Percentiles rank a stretch among this genome's conserved stretches.
phyloP scores from a whole-genome alignment of 306 rosid species.

The Cucurbita maxima region DNA sequence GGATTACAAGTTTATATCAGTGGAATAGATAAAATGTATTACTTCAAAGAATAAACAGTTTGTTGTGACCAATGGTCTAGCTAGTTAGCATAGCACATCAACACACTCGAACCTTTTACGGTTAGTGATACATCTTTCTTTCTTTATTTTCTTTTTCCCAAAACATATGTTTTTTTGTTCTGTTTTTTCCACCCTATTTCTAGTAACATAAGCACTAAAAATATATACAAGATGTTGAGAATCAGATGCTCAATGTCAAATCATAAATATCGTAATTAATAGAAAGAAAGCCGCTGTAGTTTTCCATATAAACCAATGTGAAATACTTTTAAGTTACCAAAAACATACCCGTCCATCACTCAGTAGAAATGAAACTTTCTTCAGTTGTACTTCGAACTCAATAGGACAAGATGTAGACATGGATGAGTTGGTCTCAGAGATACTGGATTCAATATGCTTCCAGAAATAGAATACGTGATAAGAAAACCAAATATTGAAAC shows the following conservation, averaged over 20 bases:
- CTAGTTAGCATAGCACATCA: too few relatives aligned
- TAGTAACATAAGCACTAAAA: too few relatives aligned
- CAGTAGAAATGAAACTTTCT: conserved; percentile 63
- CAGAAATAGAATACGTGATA: conserved; percentile 50
- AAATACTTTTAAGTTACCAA: not conserved
- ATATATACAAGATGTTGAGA: not conserved
- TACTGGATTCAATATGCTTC: conserved; percentile 28
- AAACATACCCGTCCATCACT: conserved; percentile 78
- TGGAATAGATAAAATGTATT: too few relatives aligned
- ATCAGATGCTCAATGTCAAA: not conserved
- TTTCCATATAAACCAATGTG: not conserved
- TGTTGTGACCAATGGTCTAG: too few relatives aligned
- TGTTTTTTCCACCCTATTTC: too few relatives aligned
- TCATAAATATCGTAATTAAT: not conserved
- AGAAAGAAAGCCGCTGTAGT: not conserved
- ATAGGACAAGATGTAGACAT: conserved; percentile 17
- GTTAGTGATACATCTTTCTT: too few relatives aligned
- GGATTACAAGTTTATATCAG: too few relatives aligned
- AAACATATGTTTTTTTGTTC: too few relatives aligned
- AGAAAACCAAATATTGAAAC: conserved; percentile 55
- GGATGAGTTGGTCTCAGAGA: conserved; percentile 35
- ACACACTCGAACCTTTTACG: too few relatives aligned
- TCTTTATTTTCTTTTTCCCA: too few relatives aligned
- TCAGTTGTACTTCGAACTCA: conserved; percentile 30
- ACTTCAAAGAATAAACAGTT: too few relatives aligned